phyloP scores from a whole-genome alignment of 768 basidiomycete genomes.

The Mycena chlorophos region DNA sequence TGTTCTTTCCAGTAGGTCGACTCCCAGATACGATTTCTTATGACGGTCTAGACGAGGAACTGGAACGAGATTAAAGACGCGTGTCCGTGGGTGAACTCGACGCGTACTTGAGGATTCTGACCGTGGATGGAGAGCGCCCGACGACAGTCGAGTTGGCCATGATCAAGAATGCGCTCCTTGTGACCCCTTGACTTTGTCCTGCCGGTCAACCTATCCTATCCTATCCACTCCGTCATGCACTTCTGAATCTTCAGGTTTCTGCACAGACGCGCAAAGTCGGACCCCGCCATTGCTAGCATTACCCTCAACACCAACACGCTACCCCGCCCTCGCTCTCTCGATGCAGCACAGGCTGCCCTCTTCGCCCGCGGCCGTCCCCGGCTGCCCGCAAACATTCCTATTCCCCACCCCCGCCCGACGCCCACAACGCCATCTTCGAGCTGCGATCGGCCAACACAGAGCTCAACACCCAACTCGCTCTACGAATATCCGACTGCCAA shows the following conservation, averaged over 20 bases:
- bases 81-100: neutral
- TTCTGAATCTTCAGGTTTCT: conserved; percentile 53
- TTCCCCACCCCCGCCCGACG: conserved; percentile 23
- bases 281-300: conserved; percentile 35
- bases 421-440: conserved; percentile 26
- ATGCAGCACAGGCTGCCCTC: conserved; percentile 19
- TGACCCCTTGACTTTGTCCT: too few species aligned
- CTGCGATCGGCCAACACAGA: conserved; percentile 20
- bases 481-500: conserved; percentile 8
- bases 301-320: conserved; percentile 18
- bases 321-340: conserved; percentile 21
- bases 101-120: conserved; percentile 87
- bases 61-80: conserved; percentile 32
- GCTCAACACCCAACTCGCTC: conserved; percentile 9
- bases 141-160: conserved; percentile 95
- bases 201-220: too few species aligned
- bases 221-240: neutral
- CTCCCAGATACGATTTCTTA: conserved; percentile 95
- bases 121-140: conserved; percentile 93
- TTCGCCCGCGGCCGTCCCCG: conserved; percentile 15
- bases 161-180: conserved; percentile 20
- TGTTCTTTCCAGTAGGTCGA: conserved; percentile 97
- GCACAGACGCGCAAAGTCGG: conserved; percentile 50
- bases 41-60: conserved; percentile 95
- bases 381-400: conserved; percentile 26